Evolutionary conservation across 805 yeast species (phyloP).

Genomic region (Saturnispora bothae): DNA sequence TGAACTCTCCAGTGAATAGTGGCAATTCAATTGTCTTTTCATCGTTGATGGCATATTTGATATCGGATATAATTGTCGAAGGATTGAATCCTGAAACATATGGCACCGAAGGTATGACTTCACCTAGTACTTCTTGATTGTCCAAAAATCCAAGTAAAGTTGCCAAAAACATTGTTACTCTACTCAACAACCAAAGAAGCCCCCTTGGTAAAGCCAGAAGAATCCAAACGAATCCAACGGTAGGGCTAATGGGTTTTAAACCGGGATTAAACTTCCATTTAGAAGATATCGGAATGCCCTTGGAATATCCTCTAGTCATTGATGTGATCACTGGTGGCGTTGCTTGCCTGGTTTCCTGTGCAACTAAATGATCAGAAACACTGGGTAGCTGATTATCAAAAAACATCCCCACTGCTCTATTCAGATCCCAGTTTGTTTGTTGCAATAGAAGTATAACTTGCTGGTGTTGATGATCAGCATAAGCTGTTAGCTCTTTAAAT

Average conservation of each 20-base stretch:
- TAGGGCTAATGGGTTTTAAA: constrained; percentile 4
- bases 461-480: constrained; percentile 34
- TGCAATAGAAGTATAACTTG: constrained; percentile 37
- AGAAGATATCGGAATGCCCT: constrained; percentile 27
- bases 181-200: constrained; percentile 24
- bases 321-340: not conserved
- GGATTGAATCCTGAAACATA: constrained; percentile 23
- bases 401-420: constrained; percentile 48
- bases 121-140: constrained; percentile 14
- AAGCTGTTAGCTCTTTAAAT: constrained; percentile 41
- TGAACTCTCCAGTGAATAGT: constrained; percentile 29
- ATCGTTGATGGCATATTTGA: constrained; percentile 18
- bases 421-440: constrained; percentile 50
- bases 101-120: constrained; percentile 25
- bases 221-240: constrained; percentile 34
- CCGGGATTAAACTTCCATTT: constrained; percentile 29
- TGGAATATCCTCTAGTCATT: constrained; percentile 25
- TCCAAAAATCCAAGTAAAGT: constrained; percentile 29
- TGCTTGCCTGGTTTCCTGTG: not conserved
- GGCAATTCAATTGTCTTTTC: constrained; percentile 14
- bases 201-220: constrained; percentile 47
- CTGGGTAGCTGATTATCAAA: constrained; percentile 35
- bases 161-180: too few species aligned
- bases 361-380: not conserved
- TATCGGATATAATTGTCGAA: constrained; percentile 13